Evolutionary conservation across 257 asterid genomes (phyloP), one percentile per base, ranked within the genome.

Genomic region (Rhazya stricta): DNA sequence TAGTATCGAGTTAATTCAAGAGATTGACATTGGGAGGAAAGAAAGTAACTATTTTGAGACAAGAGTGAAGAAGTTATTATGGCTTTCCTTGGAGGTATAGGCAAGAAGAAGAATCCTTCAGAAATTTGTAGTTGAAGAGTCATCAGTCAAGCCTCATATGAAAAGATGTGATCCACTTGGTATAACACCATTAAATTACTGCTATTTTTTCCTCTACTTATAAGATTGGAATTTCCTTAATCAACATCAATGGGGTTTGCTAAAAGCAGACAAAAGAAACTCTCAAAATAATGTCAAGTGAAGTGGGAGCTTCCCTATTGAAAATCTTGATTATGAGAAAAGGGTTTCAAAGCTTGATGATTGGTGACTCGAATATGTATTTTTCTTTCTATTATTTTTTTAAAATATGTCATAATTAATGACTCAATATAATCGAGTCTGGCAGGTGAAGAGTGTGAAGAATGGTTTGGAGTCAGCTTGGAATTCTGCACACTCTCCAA

Each of bases 401-500:
- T 39, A 39, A 39, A 3, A 3, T 39, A 39, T 39, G 15, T 43
- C 15, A 43, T 43, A 8, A 43, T 8, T 43, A 43, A 43, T 43
- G 0, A n/a, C n/a, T 39, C 7, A 39, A 39, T 39, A 53, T 34
- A 48, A 70, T 76, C 58, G 36, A 62, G 36, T 29, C 72, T 81
- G 79, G 67, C 74, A 58, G 63, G 81, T 82, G 83, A 79, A 85
- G 79, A 82, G 77, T 86, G 83, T 62, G 0, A 6, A n/a, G 18
- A 78, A 78, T 78, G n/a, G 51, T 21, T n/a, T 30, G 46, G 73
- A 80, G 85, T 86, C 86, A 81, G 81, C 86, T 82, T 82, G 77
- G 89, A 86, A 88, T 86, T 86, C 81, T 86, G 88, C 95, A 89
- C 96, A 80, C 75, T 85, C 83, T 83, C 80, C 97, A 81, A 90